Conservation (phyloP, 2,329 filamentous ascomycete species). For the Penicillium thymicola region DNA sequence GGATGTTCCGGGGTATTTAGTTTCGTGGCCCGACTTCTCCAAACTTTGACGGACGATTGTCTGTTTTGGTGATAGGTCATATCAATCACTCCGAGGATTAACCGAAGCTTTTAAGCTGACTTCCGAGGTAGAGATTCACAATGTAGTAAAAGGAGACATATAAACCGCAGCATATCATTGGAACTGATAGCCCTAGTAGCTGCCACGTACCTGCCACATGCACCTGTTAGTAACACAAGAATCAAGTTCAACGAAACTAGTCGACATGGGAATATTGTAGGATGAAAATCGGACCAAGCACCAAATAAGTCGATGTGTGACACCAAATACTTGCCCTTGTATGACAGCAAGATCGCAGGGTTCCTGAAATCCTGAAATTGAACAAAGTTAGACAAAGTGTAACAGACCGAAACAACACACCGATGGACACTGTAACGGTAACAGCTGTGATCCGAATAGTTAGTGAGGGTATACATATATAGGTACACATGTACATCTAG, state of each 20-base stretch:
- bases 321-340: not conserved
- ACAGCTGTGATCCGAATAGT: not conserved
- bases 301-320: not conserved
- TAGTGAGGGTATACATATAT: not conserved
- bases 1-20: not conserved
- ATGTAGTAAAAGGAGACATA: not conserved
- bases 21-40: not conserved
- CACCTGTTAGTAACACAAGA: not conserved
- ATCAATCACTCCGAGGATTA: not conserved
- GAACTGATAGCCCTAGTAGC: not conserved
- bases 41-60: not conserved
- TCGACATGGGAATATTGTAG: not conserved
- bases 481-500: not conserved
- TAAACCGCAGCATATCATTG: not conserved
- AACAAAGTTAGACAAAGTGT: not conserved
- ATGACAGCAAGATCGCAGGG: not conserved
- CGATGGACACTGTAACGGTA: slow-evolving; percentile 3
- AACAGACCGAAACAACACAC: not conserved
- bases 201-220: not conserved
- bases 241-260: not conserved
- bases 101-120: not conserved
- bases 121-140: not conserved
- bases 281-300: not conserved
- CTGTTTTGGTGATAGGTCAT: not conserved
- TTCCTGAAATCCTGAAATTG: not conserved